phyloP scores from a whole-genome alignment of 2,329 filamentous ascomycete species.

The Claviceps citrina region DNA sequence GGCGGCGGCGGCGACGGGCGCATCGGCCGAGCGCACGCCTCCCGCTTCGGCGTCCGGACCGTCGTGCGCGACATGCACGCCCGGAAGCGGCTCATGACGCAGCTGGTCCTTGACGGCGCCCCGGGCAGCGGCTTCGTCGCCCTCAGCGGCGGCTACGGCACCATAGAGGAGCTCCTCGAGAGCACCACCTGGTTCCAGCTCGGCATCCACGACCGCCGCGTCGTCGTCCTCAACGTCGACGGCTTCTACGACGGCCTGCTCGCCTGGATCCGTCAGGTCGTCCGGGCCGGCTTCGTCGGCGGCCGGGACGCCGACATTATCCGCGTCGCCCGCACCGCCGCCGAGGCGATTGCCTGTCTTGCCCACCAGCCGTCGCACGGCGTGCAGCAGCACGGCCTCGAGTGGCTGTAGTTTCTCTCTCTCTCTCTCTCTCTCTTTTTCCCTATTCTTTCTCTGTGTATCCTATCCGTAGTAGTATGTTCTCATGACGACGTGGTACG shows the following conservation, averaged over 20 bases:
- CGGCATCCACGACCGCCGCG: slow-evolving; percentile 65
- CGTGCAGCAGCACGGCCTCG: not conserved
- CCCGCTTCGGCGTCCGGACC: slow-evolving; percentile 63
- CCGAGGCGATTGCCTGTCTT: not conserved
- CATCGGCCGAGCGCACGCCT: slow-evolving; percentile 24
- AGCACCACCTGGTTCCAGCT: slow-evolving; percentile 86
- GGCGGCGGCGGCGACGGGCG: slow-evolving; percentile 25
- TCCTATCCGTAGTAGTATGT: too few species aligned
- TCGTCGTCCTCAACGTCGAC: slow-evolving; percentile 70
- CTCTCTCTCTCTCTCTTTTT: too few species aligned
- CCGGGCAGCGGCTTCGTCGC: slow-evolving; percentile 77
- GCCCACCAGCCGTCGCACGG: not conserved
- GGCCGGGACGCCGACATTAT: not conserved
- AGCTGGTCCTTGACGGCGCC: slow-evolving; percentile 67
- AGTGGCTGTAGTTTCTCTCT: slow-evolving; percentile 4
- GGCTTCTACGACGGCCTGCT: slow-evolving; percentile 83
- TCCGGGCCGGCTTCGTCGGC: slow-evolving; percentile 58
- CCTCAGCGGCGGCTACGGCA: slow-evolving; percentile 80
- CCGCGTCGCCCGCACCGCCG: not conserved
- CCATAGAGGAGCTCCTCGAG: slow-evolving; percentile 86
- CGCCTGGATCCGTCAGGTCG: slow-evolving; percentile 60
- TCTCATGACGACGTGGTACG: too few species aligned
- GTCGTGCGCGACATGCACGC: slow-evolving; percentile 91
- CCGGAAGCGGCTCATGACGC: slow-evolving; percentile 80
- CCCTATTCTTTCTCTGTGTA: too few species aligned